Conservation (phyloP, 2,329 filamentous ascomycete genomes). For the Colletotrichum tropicale region DNA sequence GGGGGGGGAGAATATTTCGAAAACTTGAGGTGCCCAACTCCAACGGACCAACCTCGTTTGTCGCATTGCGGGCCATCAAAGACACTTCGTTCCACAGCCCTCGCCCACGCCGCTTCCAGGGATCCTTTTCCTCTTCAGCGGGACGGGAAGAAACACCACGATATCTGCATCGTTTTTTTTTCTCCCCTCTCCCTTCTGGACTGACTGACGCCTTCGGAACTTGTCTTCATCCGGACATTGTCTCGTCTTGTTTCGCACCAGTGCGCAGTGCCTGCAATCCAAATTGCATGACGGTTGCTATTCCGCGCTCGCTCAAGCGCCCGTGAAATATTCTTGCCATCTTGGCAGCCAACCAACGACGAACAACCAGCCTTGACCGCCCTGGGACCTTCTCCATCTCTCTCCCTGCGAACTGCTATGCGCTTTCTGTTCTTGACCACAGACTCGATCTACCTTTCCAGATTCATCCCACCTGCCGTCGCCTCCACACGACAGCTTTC, state of each 20-base stretch:
- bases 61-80: background rate
- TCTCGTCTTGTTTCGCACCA: background rate
- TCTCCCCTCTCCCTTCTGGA: background rate
- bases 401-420: constrained; percentile 8
- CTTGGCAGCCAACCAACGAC: constrained; percentile 2
- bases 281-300: constrained; percentile 9
- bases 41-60: background rate
- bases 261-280: background rate
- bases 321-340: constrained; percentile 9
- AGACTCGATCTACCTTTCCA: background rate
- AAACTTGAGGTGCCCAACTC: background rate
- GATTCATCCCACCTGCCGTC: background rate
- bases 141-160: background rate
- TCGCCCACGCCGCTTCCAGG: background rate
- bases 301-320: background rate
- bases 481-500: background rate
- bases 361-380: background rate
- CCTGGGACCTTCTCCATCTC: background rate
- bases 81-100: background rate
- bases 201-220: background rate
- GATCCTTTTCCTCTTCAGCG: background rate
- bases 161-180: background rate
- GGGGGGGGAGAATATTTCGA: background rate
- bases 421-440: background rate
- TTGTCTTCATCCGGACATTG: background rate